phyloP scores from a whole-genome alignment of 164 flowering plant species.

The Paratinospora sagittata region DNA sequence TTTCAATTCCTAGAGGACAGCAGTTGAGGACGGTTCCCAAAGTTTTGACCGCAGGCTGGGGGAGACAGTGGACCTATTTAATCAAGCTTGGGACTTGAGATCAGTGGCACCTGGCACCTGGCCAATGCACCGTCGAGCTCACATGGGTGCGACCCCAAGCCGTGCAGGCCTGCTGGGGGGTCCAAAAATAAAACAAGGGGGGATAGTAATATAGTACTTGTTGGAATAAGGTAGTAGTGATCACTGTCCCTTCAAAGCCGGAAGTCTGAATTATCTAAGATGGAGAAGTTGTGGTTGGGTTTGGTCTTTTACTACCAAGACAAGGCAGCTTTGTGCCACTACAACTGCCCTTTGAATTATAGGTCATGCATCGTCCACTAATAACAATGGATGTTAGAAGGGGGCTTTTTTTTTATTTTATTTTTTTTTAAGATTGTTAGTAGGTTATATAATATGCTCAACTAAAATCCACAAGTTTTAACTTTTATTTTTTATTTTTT shows the following conservation, averaged over 20 bases:
- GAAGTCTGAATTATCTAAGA: neutral
- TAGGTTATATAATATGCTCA: no score
- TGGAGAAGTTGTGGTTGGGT: neutral
- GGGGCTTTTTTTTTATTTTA: no score
- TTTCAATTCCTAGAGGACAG: neutral
- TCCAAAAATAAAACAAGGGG: no score
- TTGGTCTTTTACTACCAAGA: neutral
- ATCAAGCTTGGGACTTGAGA: neutral
- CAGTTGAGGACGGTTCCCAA: neutral
- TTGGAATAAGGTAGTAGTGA: neutral
- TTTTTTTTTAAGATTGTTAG: no score
- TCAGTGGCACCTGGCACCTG: neutral
- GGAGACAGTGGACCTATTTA: no score
- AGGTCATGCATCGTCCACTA: no score
- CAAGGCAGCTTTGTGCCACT: neutral
- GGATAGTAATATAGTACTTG: no score
- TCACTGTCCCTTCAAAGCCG: neutral
- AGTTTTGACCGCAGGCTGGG: slow-evolving; percentile 4
- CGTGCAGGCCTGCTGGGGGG: no score
- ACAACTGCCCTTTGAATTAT: no score
- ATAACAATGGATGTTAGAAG: no score
- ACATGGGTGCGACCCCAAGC: slow-evolving; percentile 1
- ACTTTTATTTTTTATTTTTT: no score
- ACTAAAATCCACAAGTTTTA: no score
- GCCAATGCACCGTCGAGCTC: neutral